A percentile compares a stretch with the other conserved stretches of the same genome.
These are phyloP conservation scores for Colletotrichum australisinense DNA, from an alignment of 2,329 filamentous ascomycete species.

Conservation along the genomic window DNA sequence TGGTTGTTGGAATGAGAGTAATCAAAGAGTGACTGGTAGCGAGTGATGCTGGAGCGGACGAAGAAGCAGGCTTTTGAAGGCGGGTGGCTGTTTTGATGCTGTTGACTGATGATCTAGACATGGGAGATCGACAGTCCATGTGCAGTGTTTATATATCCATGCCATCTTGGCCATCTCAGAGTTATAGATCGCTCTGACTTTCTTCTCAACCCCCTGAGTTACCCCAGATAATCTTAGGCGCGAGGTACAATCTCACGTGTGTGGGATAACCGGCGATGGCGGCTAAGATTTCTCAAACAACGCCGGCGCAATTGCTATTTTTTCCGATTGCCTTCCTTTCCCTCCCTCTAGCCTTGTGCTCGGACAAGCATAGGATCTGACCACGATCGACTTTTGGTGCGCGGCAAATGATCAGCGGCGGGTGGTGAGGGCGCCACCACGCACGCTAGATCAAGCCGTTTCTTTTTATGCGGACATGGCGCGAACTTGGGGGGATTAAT, in stretches of 20 bases:
- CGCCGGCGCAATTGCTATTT: conserved; percentile 26
- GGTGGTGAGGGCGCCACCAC: conserved; percentile 25
- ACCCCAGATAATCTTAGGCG: conserved; percentile 27
- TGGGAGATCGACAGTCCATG: conserved; percentile 2
- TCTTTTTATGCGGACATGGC: conserved; percentile 15
- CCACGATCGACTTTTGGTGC: not conserved
- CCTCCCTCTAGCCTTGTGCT: conserved; percentile 6
- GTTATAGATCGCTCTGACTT: conserved; percentile 18
- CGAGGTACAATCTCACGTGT: conserved; percentile 10
- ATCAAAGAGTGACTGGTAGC: not conserved
- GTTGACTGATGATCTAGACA: conserved; percentile 3
- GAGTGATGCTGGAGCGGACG: conserved; percentile 17
- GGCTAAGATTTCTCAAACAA: conserved; percentile 10
- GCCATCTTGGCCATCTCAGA: not conserved
- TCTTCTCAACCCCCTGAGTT: conserved; percentile 14
- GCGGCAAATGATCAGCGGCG: conserved; percentile 21
- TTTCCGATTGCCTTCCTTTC: not conserved
- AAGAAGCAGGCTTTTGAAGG: conserved; percentile 4
- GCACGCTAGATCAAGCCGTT: conserved; percentile 24
- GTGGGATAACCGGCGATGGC: not conserved
- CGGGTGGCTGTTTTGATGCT: conserved; percentile 15
- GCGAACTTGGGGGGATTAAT: not conserved
- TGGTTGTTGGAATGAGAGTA: not conserved
- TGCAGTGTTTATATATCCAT: conserved; percentile 29
- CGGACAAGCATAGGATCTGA: conserved; percentile 23